Conservation (phyloP, 2,329 filamentous ascomycete species). For the Chalara sp. region DNA sequence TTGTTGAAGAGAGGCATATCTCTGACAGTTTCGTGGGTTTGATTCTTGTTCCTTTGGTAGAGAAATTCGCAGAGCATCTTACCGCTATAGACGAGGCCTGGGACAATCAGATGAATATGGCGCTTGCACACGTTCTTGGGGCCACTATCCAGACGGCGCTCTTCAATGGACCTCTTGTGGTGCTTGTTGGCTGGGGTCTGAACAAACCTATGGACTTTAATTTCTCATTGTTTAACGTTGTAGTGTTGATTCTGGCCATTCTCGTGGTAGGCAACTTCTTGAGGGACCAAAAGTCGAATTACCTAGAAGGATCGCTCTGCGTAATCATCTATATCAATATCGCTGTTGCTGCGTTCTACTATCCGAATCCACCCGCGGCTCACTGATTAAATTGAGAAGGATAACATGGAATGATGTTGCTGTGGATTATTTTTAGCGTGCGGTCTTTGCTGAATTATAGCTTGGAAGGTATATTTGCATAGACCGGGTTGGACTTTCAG, state of each 20-base stretch:
- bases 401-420: not conserved
- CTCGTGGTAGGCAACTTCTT: constrained; percentile 84
- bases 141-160: constrained; percentile 85
- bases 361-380: constrained; percentile 35
- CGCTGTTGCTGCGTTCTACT: constrained; percentile 50
- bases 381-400: too few species aligned
- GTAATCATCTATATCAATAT: constrained; percentile 59
- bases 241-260: constrained; percentile 75
- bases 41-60: constrained; percentile 74
- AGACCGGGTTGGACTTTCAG: too few species aligned
- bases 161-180: constrained; percentile 76
- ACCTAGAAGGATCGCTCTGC: constrained; percentile 80
- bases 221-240: constrained; percentile 85
- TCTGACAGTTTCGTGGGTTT: constrained; percentile 59
- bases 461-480: too few species aligned
- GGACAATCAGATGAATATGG: constrained; percentile 59
- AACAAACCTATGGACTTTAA: constrained; percentile 66
- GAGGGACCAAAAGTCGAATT: constrained; percentile 83
- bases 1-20: constrained; percentile 44
- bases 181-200: constrained; percentile 78
- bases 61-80: constrained; percentile 81
- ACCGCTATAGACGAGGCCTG: constrained; percentile 81
- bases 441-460: not conserved
- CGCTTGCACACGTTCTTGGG: constrained; percentile 37
- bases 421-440: not conserved